Base-by-base conservation (phyloP, 2,329 filamentous ascomycete genomes). In the Aspergillus tanneri region DNA sequence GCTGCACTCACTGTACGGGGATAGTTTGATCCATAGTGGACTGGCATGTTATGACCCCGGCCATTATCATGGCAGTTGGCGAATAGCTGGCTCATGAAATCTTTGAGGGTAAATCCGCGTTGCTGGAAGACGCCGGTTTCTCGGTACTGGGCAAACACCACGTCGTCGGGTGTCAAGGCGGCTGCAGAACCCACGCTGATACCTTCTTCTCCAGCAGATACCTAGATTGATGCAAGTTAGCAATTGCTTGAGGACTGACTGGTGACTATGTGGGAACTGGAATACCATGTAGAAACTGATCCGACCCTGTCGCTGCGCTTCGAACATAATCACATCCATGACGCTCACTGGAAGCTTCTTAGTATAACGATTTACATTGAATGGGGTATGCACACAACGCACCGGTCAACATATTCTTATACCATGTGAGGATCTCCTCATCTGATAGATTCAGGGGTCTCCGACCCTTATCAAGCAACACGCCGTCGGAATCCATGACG, bases 241-340 rank as follows among this genome's bases (percentile, higher is more conserved):
- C 22, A 4, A 22, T 19, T 22, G 23, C 11, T 10, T 27, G 10
- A 1, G 23, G 8, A 18, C 5, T 16, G 8, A 14, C 10, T 18
- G 2, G 3, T 4, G n/a, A n/a, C n/a, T n/a, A n/a, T 14, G 1
- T 16, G 12, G 12, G 4, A 2, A 11, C 55, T 40, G 24, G 46
- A 49, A 5, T 63, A 92, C 92, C 88, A 99, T 97, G 72, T 99
- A 99, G 72, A 99, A 99, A 69, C 86, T 91, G 47, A 96, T 73
- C 16, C 90, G 83, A n/a, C 91, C 91, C 71, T 99, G 93, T 37
- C 93, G 80, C 72, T 99, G 93, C 0, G 93, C 91, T 64, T 99
- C 93, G 64, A 96, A 96, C 91, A 97, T 97, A 67, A 97, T 88
- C 46, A 95, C 71, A 66, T 99, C 93, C 90, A 99, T 93, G 58